These are phyloP conservation scores for Claviceps spartinae DNA, from an alignment of 2,329 filamentous ascomycete species.

Conservation along the genomic window DNA sequence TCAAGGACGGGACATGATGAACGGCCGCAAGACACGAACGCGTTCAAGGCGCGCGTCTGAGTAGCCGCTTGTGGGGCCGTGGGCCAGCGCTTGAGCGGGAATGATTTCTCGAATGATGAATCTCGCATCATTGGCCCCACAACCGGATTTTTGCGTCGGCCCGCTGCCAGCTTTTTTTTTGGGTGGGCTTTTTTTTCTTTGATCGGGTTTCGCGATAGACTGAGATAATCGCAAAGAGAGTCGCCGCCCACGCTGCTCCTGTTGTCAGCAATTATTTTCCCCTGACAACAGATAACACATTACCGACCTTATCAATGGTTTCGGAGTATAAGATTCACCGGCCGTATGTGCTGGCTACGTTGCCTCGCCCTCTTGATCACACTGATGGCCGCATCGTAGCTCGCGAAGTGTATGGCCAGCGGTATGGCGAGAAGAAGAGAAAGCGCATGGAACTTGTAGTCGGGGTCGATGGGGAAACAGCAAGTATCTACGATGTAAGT, in stretches of 20 bases:
- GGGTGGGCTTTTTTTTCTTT: slow-evolving; percentile 17
- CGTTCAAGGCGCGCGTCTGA: slow-evolving; percentile 9
- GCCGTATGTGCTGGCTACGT: slow-evolving; percentile 47
- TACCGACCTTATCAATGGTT: slow-evolving; percentile 30
- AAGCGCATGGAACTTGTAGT: slow-evolving; percentile 51
- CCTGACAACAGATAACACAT: background rate
- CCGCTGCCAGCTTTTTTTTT: slow-evolving; percentile 23
- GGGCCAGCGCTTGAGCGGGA: background rate
- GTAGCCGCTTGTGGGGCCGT: background rate
- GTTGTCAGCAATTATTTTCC: background rate
- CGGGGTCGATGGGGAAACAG: slow-evolving; percentile 50
- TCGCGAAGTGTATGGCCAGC: slow-evolving; percentile 47
- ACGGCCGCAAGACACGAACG: too few species aligned
- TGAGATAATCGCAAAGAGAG: background rate
- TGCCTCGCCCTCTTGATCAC: slow-evolving; percentile 44
- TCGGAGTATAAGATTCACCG: slow-evolving; percentile 48
- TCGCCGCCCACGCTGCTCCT: background rate
- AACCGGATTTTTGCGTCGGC: slow-evolving; percentile 21
- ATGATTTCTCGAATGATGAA: background rate
- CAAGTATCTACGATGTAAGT: slow-evolving; percentile 52
- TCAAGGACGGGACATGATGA: background rate
- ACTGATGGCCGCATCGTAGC: slow-evolving; percentile 39
- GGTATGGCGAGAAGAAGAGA: slow-evolving; percentile 43
- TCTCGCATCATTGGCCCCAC: slow-evolving; percentile 12
- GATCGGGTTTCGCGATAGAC: background rate